Conservation (phyloP, 2,329 filamentous ascomycete species). For the Ambrosiella cleistominuta region DNA sequence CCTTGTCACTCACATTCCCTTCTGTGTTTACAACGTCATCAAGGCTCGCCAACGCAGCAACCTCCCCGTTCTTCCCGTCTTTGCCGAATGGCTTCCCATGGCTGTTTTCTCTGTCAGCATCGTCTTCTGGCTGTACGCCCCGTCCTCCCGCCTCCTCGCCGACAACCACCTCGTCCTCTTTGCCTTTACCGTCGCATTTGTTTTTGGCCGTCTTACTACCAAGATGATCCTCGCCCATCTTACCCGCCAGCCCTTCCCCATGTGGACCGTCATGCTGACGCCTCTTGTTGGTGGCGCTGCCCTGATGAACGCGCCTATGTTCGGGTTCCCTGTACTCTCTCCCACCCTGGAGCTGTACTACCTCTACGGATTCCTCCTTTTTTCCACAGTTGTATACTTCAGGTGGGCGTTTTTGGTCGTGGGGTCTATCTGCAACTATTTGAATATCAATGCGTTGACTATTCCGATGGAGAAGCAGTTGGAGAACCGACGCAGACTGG, state of each 20-base stretch:
- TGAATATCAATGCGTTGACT: constrained; percentile 88
- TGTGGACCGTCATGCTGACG: constrained; percentile 82
- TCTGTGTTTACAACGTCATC: constrained; percentile 75
- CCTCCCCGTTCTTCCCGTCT: constrained; percentile 62
- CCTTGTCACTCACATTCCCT: constrained; percentile 61
- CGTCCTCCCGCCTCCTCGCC: constrained; percentile 61
- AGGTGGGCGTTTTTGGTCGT: constrained; percentile 87
- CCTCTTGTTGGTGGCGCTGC: constrained; percentile 75
- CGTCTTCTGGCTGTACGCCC: constrained; percentile 74
- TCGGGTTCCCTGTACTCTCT: constrained; percentile 53
- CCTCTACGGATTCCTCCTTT: constrained; percentile 66
- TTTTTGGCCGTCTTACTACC: constrained; percentile 94
- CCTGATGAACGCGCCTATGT: constrained; percentile 61
- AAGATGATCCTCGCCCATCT: constrained; percentile 97
- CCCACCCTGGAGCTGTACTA: constrained; percentile 58
- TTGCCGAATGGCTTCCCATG: constrained; percentile 91
- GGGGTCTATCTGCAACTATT: constrained; percentile 73
- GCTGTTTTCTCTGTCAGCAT: constrained; percentile 59
- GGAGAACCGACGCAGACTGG: constrained; percentile 26
- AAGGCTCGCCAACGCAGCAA: constrained; percentile 53
- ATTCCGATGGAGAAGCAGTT: constrained; percentile 49
- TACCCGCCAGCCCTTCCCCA: constrained; percentile 83
- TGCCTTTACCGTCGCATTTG: constrained; percentile 86
- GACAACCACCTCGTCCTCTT: constrained; percentile 85
- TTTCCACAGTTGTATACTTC: constrained; percentile 73